Evolutionary conservation across 2,329 filamentous ascomycete genomes (phyloP).

Genomic region (Fusarium palustre): DNA sequence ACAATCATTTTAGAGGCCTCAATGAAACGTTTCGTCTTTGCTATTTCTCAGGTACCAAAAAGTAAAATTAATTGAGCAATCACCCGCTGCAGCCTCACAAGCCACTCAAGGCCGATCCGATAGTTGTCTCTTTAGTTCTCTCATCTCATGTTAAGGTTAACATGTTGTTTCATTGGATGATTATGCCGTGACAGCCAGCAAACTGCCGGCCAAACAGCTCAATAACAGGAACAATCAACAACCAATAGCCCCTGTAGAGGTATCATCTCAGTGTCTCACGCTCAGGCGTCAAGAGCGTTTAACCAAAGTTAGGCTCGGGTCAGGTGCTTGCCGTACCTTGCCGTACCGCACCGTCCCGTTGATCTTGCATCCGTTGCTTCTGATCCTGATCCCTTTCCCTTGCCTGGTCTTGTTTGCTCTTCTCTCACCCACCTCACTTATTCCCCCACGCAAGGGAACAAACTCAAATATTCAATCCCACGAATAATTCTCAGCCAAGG

Average conservation of each 20-base stretch:
- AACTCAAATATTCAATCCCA: not conserved
- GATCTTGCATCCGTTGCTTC: constrained; percentile 35
- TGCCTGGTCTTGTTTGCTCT: constrained; percentile 6
- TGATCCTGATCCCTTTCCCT: constrained; percentile 10
- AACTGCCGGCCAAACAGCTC: constrained; percentile 14
- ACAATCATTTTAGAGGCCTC: not conserved
- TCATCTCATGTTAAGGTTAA: constrained; percentile 1
- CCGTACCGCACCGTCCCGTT: constrained; percentile 29
- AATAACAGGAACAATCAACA: constrained; percentile 7
- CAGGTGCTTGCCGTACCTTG: constrained; percentile 32
- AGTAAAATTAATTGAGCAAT: constrained; percentile 13
- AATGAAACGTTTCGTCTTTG: constrained; percentile 1
- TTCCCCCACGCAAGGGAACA: constrained; percentile 28
- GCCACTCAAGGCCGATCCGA: constrained; percentile 5
- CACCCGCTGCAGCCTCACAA: constrained; percentile 26
- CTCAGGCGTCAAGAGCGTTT: constrained; percentile 27
- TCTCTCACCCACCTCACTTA: constrained; percentile 3
- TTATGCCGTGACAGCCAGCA: constrained; percentile 16
- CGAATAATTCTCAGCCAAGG: constrained; percentile 28
- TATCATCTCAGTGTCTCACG: constrained; percentile 21
- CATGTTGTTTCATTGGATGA: constrained; percentile 18
- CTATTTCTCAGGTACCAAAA: constrained; percentile 12
- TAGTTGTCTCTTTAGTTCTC: constrained; percentile 37
- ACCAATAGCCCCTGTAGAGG: constrained; percentile 1
- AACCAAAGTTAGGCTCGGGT: constrained; percentile 36